These are phyloP conservation scores for Solanum hybrid DNA, from an alignment of 305 asterid species.

Conservation along the genomic window DNA sequence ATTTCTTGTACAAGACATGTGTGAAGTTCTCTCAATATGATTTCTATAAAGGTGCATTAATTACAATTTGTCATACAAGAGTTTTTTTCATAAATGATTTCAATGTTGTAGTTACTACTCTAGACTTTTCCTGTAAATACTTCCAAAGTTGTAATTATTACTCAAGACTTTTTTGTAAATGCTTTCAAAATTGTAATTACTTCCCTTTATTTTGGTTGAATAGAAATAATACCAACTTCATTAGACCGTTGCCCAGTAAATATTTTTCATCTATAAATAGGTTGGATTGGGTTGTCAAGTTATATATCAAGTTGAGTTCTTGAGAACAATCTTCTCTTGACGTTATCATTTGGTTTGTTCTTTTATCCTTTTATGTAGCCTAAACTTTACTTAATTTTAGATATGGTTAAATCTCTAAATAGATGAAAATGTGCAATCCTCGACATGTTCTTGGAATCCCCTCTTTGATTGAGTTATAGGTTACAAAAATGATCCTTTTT, in stretches of 20 bases:
- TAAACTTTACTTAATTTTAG: background rate
- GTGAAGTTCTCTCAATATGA: background rate
- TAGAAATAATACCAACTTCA: background rate
- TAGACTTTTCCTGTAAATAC: background rate
- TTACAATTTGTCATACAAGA: background rate
- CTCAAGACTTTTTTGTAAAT: background rate
- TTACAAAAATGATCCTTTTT: background rate
- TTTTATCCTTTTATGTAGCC: background rate
- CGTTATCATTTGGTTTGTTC: background rate
- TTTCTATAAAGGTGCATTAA: background rate
- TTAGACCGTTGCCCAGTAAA: background rate
- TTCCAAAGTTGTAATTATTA: background rate
- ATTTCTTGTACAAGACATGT: background rate
- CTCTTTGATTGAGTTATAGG: background rate
- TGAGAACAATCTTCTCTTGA: background rate
- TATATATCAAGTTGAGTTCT: background rate
- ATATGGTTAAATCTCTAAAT: background rate
- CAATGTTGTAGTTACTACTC: background rate
- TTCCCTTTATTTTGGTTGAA: background rate
- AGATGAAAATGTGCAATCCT: background rate
- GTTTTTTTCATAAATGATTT: background rate
- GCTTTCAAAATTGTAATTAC: background rate
- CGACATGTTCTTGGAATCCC: background rate
- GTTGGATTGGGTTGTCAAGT: background rate
- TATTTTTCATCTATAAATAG: background rate